Percentiles rank a stretch among this genome's conserved stretches.
Evolutionary conservation across 75 land plant genomes (phyloP).

Genomic region (Azolla pinnata): DNA sequence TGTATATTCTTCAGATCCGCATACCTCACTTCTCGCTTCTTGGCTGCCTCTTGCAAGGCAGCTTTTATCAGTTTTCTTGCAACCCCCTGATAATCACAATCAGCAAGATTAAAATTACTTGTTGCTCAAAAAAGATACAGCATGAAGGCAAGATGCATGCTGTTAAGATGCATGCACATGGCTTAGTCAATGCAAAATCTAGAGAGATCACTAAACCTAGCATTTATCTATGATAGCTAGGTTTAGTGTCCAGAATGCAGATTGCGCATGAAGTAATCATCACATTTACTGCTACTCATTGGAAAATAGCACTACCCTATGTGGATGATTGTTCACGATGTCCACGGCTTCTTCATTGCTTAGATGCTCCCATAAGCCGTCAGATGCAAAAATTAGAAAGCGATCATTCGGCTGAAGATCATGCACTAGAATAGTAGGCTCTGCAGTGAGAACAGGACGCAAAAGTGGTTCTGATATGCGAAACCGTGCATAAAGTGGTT

Average conservation of each 20-base stretch:
- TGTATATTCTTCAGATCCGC: slow-evolving; percentile 72
- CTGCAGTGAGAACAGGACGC: slow-evolving; percentile 64
- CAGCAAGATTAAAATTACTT: too few species aligned
- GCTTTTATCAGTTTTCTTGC: slow-evolving; percentile 65
- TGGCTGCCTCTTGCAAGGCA: slow-evolving; percentile 73
- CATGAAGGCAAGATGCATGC: too few species aligned
- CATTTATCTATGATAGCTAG: too few species aligned
- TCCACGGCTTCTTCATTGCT: slow-evolving; percentile 78
- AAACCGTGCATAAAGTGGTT: slow-evolving; percentile 53
- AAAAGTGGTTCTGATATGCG: slow-evolving; percentile 48
- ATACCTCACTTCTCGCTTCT: slow-evolving; percentile 79
- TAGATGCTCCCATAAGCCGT: slow-evolving; percentile 92
- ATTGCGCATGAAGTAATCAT: too few species aligned
- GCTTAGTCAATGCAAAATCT: too few species aligned
- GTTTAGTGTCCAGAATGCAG: too few species aligned
- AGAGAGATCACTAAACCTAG: too few species aligned
- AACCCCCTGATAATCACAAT: too few species aligned
- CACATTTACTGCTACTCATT: too few species aligned
- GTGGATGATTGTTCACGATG: slow-evolving; percentile 55
- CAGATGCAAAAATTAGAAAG: slow-evolving; percentile 86
- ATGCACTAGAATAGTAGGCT: slow-evolving; percentile 45
- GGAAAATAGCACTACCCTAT: slow-evolving; percentile 32
- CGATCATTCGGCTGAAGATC: slow-evolving; percentile 48
- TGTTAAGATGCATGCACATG: too few species aligned
- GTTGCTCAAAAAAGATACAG: too few species aligned